Base-by-base conservation (phyloP, 805 yeast species). In the Barnettozyma salicaria region DNA sequence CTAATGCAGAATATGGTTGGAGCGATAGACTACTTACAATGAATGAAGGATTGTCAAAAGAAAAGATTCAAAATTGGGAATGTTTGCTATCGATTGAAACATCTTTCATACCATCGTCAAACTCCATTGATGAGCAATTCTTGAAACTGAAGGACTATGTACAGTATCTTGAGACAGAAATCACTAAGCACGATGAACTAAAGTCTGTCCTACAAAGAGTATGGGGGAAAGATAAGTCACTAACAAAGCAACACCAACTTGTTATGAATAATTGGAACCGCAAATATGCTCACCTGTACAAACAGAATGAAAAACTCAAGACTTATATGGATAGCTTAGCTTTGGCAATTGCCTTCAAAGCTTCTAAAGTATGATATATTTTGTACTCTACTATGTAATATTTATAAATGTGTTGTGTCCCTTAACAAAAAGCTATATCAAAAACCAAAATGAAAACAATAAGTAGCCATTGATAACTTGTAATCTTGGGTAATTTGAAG, bases 1-100 rank as follows among this genome's bases (percentile, higher is more conserved):
- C 90, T 6, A 72, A 67, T 37, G 72, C 79, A 41, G 94, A 88
- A 55, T 87, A 76, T 54, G 96, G 96, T 3, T 87, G 95, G 95
- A 59, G 67, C 32, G 36, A 44, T 5, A 39, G 35, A 4, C 17
- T 59, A 1, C 29, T 62, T 5, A 35, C 36, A 2, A 23, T 27
- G 21, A 44, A 49, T 36, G 43, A 56, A 7, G 56, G 53, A 8
- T 42, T 64, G 13, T 30, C 44, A 13, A 38, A 36, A 13, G 41
- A 43, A 3, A 20, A 55, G 40, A 19, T 54, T 29, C 19, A 37
- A 14, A 40, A 45, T 16, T 58, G 59, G 60, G 39, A 47, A 19
- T 50, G 55, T 21, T 36, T 54, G 5, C 25, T 50, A 10, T 49
- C 55, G 1, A 46, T 53, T 11, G 59, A 57, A 23, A 50, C 59